Evolutionary conservation across 495 filamentous ascomycete species (phyloP), one percentile per base, ranked within the genome.

Genomic region (Opeltia flavorubescens): DNA sequence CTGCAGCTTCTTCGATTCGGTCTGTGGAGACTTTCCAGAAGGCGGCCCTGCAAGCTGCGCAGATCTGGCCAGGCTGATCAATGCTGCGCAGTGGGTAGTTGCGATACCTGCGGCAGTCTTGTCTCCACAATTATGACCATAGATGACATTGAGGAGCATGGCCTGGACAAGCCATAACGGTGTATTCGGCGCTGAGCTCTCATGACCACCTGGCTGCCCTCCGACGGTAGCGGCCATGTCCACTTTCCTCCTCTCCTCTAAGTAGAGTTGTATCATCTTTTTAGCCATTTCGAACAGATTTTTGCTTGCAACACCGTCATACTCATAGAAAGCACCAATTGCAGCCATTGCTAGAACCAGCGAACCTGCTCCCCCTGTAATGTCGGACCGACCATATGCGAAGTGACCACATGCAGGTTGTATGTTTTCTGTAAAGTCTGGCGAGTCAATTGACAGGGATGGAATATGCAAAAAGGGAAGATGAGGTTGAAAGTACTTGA

Each of bases 141-240:
- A 98, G 9, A 96, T 83, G 28, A 96, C 84, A 63, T 94, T 95
- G 33, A 98, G 71, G 25, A 98, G 72, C 91, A 98, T 95, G 1
- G 91, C 89, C 58, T 98, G 91, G n/a, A 98, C 86, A 24, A 98
- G 72, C 91, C 91, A 95, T 42, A 95, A 70, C 2, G 91, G 91
- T 11, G 87, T 95, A 30, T 78, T 77, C 53, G 91, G 83, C 35
- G 80, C 69, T 1, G 80, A 72, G 53, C 74, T 75, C 48, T 89
- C 83, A 47, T 74, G 70, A 18, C 70, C 61, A 20, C 74, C 62
- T 54, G 74, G 74, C 3, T 62, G 52, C 23, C 83, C 79, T 52
- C 77, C 81, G 50, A 85, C 70, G 30, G 83, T 82, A 46, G 84
- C 83, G 46, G 85, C 78, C 66, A 93, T 78, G 61, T 93, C 88